phyloP scores from a whole-genome alignment of 192 early-diverging fungal genomes.

The Linnemannia schmuckeri region DNA sequence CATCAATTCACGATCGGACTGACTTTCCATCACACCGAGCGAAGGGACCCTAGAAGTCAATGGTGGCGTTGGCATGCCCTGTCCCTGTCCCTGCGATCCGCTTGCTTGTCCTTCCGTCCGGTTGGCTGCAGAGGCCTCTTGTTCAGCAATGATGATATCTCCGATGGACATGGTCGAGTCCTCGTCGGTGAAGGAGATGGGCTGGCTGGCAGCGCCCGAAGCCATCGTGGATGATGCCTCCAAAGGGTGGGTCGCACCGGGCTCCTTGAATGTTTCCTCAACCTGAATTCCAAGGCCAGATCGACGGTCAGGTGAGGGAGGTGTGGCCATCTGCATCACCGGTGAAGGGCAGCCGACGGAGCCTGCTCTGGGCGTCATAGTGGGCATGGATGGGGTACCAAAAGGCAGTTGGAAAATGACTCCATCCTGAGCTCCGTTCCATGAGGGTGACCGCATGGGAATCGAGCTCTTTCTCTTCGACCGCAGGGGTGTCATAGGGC shows the following conservation, averaged over 20 bases:
- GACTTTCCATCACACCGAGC: conserved; percentile 25
- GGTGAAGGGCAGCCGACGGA: conserved; percentile 21
- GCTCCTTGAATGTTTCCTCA: conserved; percentile 29
- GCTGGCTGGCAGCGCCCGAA: background rate
- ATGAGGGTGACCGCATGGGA: conserved; percentile 40
- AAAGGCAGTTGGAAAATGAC: conserved; percentile 50
- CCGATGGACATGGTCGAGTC: conserved; percentile 35
- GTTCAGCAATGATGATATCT: conserved; percentile 42
- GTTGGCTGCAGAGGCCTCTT: conserved; percentile 14
- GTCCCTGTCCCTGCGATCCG: conserved; percentile 6
- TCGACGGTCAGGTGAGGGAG: conserved; percentile 31
- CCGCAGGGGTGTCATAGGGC: background rate
- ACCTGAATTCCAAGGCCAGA: conserved; percentile 48
- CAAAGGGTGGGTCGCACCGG: conserved; percentile 41
- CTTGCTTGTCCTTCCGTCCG: background rate
- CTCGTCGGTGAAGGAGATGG: conserved; percentile 33
- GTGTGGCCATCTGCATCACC: conserved; percentile 25
- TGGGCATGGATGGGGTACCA: conserved; percentile 26
- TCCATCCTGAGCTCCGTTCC: conserved; percentile 28
- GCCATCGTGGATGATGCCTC: conserved; percentile 15
- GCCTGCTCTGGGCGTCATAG: background rate
- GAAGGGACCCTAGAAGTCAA: conserved; percentile 23
- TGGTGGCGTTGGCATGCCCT: conserved; percentile 43
- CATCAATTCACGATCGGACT: background rate
- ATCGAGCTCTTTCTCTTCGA: conserved; percentile 50